Evolutionary conservation across 208 protist species (phyloP).

Genomic region (Novymonas esmeraldas): DNA sequence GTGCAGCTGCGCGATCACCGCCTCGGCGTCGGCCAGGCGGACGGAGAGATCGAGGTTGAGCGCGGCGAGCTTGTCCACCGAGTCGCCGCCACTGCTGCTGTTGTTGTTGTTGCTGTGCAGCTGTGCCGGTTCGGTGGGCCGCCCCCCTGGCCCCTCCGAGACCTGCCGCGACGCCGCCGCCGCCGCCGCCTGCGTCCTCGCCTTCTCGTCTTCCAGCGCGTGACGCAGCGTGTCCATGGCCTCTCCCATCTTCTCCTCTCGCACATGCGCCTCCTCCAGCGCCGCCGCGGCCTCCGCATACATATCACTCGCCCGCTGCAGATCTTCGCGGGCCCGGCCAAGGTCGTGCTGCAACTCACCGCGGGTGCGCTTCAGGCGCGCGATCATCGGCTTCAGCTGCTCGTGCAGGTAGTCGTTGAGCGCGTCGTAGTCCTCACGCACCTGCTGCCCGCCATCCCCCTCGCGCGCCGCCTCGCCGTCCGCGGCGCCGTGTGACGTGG

Average conservation of each 20-base stretch:
- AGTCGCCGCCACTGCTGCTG: not conserved
- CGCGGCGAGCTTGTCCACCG: slow-evolving; percentile 26
- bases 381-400: slow-evolving; percentile 34
- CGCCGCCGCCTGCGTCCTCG: slow-evolving; percentile 9
- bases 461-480: not conserved
- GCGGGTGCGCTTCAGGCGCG: slow-evolving; percentile 14
- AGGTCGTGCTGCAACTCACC: slow-evolving; percentile 42
- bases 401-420: slow-evolving; percentile 37
- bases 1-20: slow-evolving; percentile 38
- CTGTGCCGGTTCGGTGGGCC: slow-evolving; percentile 13
- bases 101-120: not conserved
- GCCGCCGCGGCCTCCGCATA: slow-evolving; percentile 28
- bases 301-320: slow-evolving; percentile 24
- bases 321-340: slow-evolving; percentile 17
- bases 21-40: slow-evolving; percentile 38
- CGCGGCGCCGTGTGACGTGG: not conserved
- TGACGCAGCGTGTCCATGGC: slow-evolving; percentile 38
- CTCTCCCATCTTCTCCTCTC: slow-evolving; percentile 49
- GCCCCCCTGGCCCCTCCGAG: not conserved
- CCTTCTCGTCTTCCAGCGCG: slow-evolving; percentile 33
- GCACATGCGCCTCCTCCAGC: slow-evolving; percentile 33
- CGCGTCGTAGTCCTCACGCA: slow-evolving; percentile 30
- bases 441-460: not conserved
- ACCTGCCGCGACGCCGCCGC: slow-evolving; percentile 1
- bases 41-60: slow-evolving; percentile 40